A percentile compares a stretch with the other conserved stretches of the same genome.
These are phyloP conservation scores for Fonsecaea pedrosoi DNA, from an alignment of 2,329 filamentous ascomycete genomes.

Conservation along the genomic window DNA sequence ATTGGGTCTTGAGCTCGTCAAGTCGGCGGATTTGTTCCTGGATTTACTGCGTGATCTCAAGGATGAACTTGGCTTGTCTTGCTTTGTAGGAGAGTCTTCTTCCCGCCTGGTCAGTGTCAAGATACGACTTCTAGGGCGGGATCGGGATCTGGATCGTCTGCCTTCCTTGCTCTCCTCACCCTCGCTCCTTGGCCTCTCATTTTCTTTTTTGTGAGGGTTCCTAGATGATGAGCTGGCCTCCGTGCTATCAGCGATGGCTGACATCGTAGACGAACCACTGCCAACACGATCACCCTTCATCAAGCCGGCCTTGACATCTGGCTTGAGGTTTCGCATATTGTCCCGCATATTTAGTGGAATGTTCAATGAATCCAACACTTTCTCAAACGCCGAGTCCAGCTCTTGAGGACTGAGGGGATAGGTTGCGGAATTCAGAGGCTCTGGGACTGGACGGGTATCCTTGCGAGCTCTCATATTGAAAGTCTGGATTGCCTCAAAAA, in stretches of 20 bases:
- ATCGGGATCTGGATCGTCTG: constrained; percentile 54
- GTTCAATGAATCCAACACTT: constrained; percentile 78
- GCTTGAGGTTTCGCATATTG: constrained; percentile 88
- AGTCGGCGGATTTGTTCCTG: constrained; percentile 73
- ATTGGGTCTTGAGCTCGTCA: constrained; percentile 62
- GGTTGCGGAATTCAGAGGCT: constrained; percentile 7
- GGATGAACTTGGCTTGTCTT: constrained; percentile 66
- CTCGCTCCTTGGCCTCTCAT: constrained; percentile 51
- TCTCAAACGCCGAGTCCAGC: constrained; percentile 40
- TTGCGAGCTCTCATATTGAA: constrained; percentile 36
- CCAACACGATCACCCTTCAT: constrained; percentile 86
- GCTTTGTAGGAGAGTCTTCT: constrained; percentile 75
- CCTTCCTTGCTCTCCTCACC: constrained; percentile 51
- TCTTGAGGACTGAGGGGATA: constrained; percentile 38
- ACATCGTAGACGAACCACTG: constrained; percentile 59
- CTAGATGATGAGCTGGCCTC: constrained; percentile 44
- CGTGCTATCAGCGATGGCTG: constrained; percentile 50
- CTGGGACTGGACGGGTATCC: constrained; percentile 10
- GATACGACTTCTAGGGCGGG: constrained; percentile 70
- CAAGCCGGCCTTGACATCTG: constrained; percentile 93
- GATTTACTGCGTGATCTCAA: constrained; percentile 45
- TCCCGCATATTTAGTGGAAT: constrained; percentile 93
- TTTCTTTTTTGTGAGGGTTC: constrained; percentile 48
- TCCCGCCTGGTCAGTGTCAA: constrained; percentile 75
- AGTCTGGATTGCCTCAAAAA: constrained; percentile 38